Conservation (phyloP, 139 green algal species). For the Deuterostichococcus epilithicus region DNA sequence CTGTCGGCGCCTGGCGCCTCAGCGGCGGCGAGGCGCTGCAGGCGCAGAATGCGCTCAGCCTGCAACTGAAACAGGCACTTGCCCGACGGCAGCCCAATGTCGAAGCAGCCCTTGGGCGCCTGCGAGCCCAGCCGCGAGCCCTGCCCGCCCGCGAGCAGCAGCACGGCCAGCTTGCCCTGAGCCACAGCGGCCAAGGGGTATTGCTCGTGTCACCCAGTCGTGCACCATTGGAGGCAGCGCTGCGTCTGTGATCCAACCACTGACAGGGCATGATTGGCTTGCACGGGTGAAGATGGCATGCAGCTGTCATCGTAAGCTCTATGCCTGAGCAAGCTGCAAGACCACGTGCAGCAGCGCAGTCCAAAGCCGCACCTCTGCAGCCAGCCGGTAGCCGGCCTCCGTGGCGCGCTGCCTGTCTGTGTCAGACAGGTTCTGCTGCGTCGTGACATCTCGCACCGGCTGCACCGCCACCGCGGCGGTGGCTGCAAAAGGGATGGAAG, state of each 20-base stretch:
- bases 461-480: background rate
- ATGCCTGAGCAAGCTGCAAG: background rate
- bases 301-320: background rate
- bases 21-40: slow-evolving; percentile 60
- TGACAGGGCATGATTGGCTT: background rate
- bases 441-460: background rate
- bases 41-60: slow-evolving; percentile 72
- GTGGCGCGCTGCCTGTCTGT: too few species aligned
- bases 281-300: background rate
- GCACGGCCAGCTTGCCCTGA: slow-evolving; percentile 69
- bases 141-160: slow-evolving; percentile 90
- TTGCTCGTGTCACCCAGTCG: background rate
- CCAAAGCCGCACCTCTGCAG: slow-evolving; percentile 28
- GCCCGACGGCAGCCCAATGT: slow-evolving; percentile 86
- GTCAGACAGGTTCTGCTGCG: too few species aligned
- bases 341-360: background rate
- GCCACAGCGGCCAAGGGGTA: background rate
- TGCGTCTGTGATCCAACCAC: background rate
- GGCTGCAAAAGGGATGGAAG: background rate
- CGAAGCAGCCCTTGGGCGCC: slow-evolving; percentile 89
- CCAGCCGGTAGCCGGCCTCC: slow-evolving; percentile 33
- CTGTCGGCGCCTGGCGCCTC: background rate
- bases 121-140: slow-evolving; percentile 86
- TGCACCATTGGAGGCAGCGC: background rate
- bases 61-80: slow-evolving; percentile 92